phyloP scores from a whole-genome alignment of 192 early-diverging fungal genomes.

The Backusella macrospora region DNA sequence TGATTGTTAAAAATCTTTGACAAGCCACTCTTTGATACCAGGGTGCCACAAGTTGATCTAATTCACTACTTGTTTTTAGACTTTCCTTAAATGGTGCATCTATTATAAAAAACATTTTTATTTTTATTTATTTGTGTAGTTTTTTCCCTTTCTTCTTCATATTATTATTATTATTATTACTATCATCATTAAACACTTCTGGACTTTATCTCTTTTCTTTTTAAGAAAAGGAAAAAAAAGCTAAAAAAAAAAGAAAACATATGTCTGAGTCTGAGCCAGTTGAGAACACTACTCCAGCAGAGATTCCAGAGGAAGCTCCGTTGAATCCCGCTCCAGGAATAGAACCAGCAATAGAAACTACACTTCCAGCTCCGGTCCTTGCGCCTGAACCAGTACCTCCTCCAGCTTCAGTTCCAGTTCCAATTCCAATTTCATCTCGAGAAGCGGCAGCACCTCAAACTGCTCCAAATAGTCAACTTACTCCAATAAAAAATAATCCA shows the following conservation, averaged over 20 bases:
- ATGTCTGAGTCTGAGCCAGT: not conserved
- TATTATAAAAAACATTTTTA: not conserved
- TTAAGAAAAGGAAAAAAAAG: not conserved
- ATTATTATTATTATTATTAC: not conserved
- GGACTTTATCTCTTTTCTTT: not conserved
- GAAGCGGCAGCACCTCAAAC: not conserved
- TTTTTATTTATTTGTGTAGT: not conserved
- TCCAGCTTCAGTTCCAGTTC: not conserved
- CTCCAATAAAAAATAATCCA: not conserved
- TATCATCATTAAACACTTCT: not conserved
- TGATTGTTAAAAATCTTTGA: not conserved
- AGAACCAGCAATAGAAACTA: not conserved
- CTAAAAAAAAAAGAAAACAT: not conserved
- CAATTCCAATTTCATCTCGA: not conserved
- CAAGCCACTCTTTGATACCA: not conserved
- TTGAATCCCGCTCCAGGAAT: not conserved
- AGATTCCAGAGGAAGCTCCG: not conserved
- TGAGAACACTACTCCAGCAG: not conserved
- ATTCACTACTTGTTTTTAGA: conserved; percentile 4
- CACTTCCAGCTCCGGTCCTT: not conserved
- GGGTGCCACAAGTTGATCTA: conserved; percentile 2
- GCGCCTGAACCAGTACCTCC: not conserved
- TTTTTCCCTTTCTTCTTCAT: not conserved
- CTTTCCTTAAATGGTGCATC: conserved; percentile 3
- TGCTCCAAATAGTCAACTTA: not conserved